Evolutionary conservation across 352 stramenopile species (phyloP).

Genomic region (Thalassiosira mediterranea): DNA sequence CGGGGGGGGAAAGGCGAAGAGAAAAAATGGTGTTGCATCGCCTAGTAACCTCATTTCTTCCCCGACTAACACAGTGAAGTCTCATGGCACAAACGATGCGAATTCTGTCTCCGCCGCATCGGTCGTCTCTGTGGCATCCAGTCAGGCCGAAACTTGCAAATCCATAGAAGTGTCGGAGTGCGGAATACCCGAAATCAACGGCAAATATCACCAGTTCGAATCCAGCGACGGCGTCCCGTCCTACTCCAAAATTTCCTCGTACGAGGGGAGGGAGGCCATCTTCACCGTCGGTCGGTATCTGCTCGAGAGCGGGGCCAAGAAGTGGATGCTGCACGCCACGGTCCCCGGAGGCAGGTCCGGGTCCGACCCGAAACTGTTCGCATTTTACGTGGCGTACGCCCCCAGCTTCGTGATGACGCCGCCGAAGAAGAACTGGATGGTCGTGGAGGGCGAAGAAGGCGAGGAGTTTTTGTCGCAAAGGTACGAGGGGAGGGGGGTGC

Average conservation of each 20-base stretch:
- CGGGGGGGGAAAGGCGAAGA: too few relatives aligned
- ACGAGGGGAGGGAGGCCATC: conserved; percentile 5
- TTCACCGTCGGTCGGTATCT: conserved; percentile 2
- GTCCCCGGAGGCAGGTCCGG: not conserved
- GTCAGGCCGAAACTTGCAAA: not conserved
- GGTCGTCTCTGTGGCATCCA: too few relatives aligned
- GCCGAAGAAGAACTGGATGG: conserved; percentile 14
- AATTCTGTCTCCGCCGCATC: too few relatives aligned
- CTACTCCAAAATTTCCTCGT: conserved; percentile 1
- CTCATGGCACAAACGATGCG: too few relatives aligned
- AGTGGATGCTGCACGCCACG: not conserved
- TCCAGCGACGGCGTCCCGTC: conserved; percentile 5
- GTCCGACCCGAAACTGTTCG: not conserved
- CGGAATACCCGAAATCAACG: conserved; percentile 6
- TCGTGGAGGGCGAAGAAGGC: not conserved
- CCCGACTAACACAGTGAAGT: too few relatives aligned
- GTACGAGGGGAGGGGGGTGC: not conserved
- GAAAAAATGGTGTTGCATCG: too few relatives aligned
- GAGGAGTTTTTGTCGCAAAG: not conserved
- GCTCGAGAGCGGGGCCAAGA: not conserved
- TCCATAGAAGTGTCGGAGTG: conserved; percentile 2
- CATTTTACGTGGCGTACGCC: conserved; percentile 8
- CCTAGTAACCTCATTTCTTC: too few relatives aligned
- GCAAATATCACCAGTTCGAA: conserved; percentile 7
- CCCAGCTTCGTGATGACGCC: not conserved